Base-by-base conservation (phyloP, 768 basidiomycete genomes). In the Macrocybe gigantea region DNA sequence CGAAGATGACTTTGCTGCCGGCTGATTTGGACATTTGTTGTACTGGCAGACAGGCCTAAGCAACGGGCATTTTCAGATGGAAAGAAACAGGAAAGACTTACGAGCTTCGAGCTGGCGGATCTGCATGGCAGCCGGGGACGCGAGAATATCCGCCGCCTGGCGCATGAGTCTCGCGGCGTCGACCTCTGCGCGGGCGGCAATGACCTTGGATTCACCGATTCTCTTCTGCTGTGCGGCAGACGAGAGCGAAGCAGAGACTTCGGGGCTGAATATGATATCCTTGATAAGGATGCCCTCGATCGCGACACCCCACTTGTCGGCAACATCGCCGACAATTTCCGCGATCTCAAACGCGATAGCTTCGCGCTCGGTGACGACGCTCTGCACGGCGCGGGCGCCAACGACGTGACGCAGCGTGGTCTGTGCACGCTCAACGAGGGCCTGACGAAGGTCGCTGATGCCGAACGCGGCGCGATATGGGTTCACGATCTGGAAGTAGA, bases 341-440 rank as follows among this genome's bases (percentile, higher is more conserved):
- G 93, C 95, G 52, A 98, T 96, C 67, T 98, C 94, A 60, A 88
- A 85, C 7, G 94, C 94, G 54, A 96, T 93, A 37, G 88, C 93
- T 59, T 98, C 95, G 52, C 95, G 90, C 69, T 98, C 95, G 3
- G 93, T 95, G 52, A 98, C 91, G 49, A 98, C 88, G 57, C 81
- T 84, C 67, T 98, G 95, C n/a, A 98, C 89, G 1, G 88, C 84
- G 15, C 92, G 86, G 3, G 92, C 90, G 53, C 95, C 95, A 33
- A 96, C 93, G 62, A 98, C 93, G 60, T 97, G 93, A n/a, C 95
- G 83, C 14, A 98, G 77, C 11, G 95, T 99, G 2, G 95, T 97
- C 71, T 96, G 89, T 0, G 88, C 84, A 54, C 90, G 83, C 64
- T 91, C 90, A 41, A 83, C 69, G 52, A 92, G 81, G 0, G 90